These are phyloP conservation scores for Harringtonia aguacate DNA, from an alignment of 2,329 filamentous ascomycete genomes.

Conservation along the genomic window DNA sequence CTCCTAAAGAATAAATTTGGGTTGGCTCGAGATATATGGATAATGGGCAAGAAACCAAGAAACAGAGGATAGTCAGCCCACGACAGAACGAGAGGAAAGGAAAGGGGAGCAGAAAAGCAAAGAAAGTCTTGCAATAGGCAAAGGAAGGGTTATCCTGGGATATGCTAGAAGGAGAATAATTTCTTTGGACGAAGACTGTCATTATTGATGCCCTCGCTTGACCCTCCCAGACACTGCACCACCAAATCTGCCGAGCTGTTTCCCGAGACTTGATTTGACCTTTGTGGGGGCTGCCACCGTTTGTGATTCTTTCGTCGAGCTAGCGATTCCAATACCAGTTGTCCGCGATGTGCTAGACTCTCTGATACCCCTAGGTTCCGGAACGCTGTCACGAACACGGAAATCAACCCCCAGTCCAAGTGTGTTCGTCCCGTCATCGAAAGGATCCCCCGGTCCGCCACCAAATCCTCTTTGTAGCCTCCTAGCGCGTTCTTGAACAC, in stretches of 20 bases:
- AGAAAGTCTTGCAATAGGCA: background rate
- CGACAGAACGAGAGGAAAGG: too few species aligned
- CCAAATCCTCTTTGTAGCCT: conserved; percentile 53
- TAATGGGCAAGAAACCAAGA: too few species aligned
- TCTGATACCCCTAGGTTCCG: conserved; percentile 28
- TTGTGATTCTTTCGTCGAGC: conserved; percentile 31
- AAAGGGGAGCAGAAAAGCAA: background rate
- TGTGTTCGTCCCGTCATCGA: conserved; percentile 31
- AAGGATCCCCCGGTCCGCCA: conserved; percentile 25
- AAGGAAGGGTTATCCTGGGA: too few species aligned
- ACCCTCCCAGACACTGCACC: conserved; percentile 58
- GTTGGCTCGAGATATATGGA: too few species aligned
- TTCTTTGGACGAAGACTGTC: background rate
- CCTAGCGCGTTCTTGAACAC: conserved; percentile 77
- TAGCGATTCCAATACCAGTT: conserved; percentile 19
- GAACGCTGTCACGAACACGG: conserved; percentile 28
- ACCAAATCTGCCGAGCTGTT: conserved; percentile 58
- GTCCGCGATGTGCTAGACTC: conserved; percentile 22
- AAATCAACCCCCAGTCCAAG: conserved; percentile 25
- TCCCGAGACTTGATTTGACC: conserved; percentile 51
- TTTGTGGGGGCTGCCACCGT: conserved; percentile 39
- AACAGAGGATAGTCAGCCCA: too few species aligned
- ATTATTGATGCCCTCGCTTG: conserved; percentile 35
- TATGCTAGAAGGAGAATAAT: too few species aligned
- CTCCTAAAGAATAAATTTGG: too few species aligned